Evolutionary conservation across 2,329 filamentous ascomycete species (phyloP), one percentile per base, ranked within the genome.

Genomic region (Fusarium sulawesiense): DNA sequence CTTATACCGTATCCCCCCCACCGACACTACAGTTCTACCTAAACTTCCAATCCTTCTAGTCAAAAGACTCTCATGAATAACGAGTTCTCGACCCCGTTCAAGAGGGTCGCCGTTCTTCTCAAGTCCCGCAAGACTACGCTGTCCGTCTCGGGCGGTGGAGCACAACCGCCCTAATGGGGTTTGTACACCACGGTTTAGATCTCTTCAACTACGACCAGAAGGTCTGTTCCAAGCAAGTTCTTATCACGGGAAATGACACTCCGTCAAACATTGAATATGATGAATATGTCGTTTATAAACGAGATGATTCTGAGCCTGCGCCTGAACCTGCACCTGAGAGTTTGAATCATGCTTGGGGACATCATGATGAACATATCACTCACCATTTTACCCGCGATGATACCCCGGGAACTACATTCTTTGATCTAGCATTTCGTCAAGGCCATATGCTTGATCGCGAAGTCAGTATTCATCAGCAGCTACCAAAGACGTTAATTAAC

Each of bases 181-280:
- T 75, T 18, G 66, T 75, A 56, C 73, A 73, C 30, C 73, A 77
- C 56, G 76, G 76, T 29, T 75, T 79, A 25, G 78, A 80, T 63
- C 76, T 80, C 29, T 80, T 80, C 67, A 78, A 78, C 66, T 80
- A 79, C 64, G 79, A 80, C 68, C 79, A 78, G 48, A 68, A 72
- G 37, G 66, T 70, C 48, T 75, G 78, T 46, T 76, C 78, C 42
- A 71, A 70, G n/a, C 77, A 78, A 51, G 74, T 80, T 45, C 73
- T 80, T n/a, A 71, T 81, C 47, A 75, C 70, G 8, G 72, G 75
- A 12, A 66, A 75, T 7, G 69, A 70, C 7, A 68, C 74, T 8
- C 70, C 68, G 34, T 80, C 79, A 23, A 77, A 78, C 54, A 72
- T 80, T 30, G 80, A 78, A 54, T 81, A 80, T 40, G 79, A 81